These are phyloP conservation scores for Dichomitus squalens DNA, from an alignment of 1,284 basidiomycete species.

Conservation along the genomic window DNA sequence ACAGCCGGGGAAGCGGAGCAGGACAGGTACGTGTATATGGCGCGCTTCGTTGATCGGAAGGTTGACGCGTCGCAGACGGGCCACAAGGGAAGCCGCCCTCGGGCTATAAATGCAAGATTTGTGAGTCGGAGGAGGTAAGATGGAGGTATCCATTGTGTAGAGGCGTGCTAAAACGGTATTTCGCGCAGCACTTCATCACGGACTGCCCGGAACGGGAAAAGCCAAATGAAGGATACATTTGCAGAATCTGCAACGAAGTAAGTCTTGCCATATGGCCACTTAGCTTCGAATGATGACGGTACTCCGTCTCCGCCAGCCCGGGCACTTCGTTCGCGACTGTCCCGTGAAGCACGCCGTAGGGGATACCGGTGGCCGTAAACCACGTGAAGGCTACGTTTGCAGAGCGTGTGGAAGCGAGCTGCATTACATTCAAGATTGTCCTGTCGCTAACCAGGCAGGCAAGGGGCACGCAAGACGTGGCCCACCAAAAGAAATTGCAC, in stretches of 20 bases:
- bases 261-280: slow-evolving; percentile 13
- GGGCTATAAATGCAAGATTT: slow-evolving; percentile 78
- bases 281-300: neutral
- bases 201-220: slow-evolving; percentile 74
- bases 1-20: slow-evolving; percentile 56
- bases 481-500: slow-evolving; percentile 77
- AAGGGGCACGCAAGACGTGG: slow-evolving; percentile 45
- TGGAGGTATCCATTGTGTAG: neutral
- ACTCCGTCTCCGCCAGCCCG: slow-evolving; percentile 48
- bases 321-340: slow-evolving; percentile 87
- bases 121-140: slow-evolving; percentile 72
- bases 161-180: neutral
- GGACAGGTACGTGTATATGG: slow-evolving; percentile 46
- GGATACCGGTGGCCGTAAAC: slow-evolving; percentile 79
- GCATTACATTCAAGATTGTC: slow-evolving; percentile 88
- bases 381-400: slow-evolving; percentile 83
- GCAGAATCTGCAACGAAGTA: slow-evolving; percentile 76
- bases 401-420: slow-evolving; percentile 83
- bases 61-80: slow-evolving; percentile 30
- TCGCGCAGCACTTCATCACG: slow-evolving; percentile 71
- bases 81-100: slow-evolving; percentile 61
- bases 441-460: slow-evolving; percentile 59
- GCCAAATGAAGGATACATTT: slow-evolving; percentile 85
- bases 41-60: neutral
- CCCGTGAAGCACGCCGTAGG: slow-evolving; percentile 75